Conservation (phyloP, 345 rosid species). For the Viola odorata region DNA sequence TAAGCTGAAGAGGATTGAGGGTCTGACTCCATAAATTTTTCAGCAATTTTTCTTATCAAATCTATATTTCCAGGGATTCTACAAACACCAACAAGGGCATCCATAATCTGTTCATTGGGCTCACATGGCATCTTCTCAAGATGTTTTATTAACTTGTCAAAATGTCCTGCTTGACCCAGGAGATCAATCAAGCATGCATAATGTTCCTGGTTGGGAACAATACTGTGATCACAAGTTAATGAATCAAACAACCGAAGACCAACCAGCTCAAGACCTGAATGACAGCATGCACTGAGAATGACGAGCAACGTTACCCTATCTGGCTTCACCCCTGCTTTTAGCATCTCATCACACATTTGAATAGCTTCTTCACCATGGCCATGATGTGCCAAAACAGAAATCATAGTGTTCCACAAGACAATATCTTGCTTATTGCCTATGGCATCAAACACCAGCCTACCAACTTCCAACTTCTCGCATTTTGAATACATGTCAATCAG, state of each 20-base stretch:
- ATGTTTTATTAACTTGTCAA: slow-evolving; percentile 40
- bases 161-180: slow-evolving; percentile 57
- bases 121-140: slow-evolving; percentile 44
- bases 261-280: slow-evolving; percentile 57
- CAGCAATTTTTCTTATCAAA: slow-evolving; percentile 52
- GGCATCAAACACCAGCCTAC: slow-evolving; percentile 44
- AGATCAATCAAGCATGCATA: slow-evolving; percentile 74
- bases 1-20: slow-evolving; percentile 56
- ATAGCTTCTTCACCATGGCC: slow-evolving; percentile 58
- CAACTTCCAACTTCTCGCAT: slow-evolving; percentile 50
- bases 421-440: slow-evolving; percentile 38
- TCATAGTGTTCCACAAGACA: slow-evolving; percentile 81
- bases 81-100: slow-evolving; percentile 48
- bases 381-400: slow-evolving; percentile 72
- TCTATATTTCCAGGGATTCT: slow-evolving; percentile 50
- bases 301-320: slow-evolving; percentile 56
- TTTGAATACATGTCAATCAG: slow-evolving; percentile 84
- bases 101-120: slow-evolving; percentile 44
- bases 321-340: slow-evolving; percentile 43
- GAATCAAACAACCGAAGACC: slow-evolving; percentile 55
- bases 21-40: slow-evolving; percentile 41
- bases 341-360: slow-evolving; percentile 43
- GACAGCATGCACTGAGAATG: slow-evolving; percentile 62
- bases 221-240: slow-evolving; percentile 34
- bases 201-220: slow-evolving; percentile 64